A percentile compares a stretch with the other conserved stretches of the same genome.
These are phyloP conservation scores for Filosporella fistucella DNA, from an alignment of 495 filamentous ascomycete genomes.

Conservation along the genomic window DNA sequence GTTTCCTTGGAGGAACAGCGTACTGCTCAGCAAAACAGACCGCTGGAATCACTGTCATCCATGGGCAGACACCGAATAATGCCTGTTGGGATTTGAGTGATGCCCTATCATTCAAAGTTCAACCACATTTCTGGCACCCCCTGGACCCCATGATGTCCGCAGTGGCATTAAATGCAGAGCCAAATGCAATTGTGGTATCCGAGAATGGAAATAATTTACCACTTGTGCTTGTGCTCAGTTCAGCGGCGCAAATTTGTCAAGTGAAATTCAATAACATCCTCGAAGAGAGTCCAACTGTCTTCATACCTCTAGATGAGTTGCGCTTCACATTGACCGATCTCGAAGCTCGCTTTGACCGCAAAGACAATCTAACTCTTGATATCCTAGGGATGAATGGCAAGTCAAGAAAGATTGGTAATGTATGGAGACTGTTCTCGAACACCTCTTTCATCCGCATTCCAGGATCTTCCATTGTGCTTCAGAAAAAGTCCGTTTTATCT, in stretches of 20 bases:
- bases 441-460: constrained; percentile 15
- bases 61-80: too few relatives aligned
- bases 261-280: too few relatives aligned
- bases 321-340: neutral
- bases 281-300: neutral
- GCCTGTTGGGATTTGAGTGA: too few relatives aligned
- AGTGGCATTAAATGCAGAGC: constrained; percentile 8
- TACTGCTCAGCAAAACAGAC: too few relatives aligned
- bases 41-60: too few relatives aligned
- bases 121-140: too few relatives aligned
- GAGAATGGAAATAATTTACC: neutral
- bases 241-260: too few relatives aligned
- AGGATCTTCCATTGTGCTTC: constrained; percentile 23
- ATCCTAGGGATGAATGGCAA: constrained; percentile 19
- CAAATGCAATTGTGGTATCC: constrained; percentile 11
- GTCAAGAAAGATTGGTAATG: constrained; percentile 11
- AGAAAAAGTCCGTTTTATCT: too few relatives aligned
- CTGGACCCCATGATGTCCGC: too few relatives aligned
- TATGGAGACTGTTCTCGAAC: constrained; percentile 25
- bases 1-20: too few relatives aligned
- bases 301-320: neutral
- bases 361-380: constrained; percentile 16
- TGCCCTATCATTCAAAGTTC: too few relatives aligned
- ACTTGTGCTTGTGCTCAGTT: neutral
- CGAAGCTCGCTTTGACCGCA: constrained; percentile 1